A percentile compares a stretch with the other conserved stretches of the same genome.
phyloP scores from a whole-genome alignment of 2,329 filamentous ascomycete species.

The Aureobasidium sp. region DNA sequence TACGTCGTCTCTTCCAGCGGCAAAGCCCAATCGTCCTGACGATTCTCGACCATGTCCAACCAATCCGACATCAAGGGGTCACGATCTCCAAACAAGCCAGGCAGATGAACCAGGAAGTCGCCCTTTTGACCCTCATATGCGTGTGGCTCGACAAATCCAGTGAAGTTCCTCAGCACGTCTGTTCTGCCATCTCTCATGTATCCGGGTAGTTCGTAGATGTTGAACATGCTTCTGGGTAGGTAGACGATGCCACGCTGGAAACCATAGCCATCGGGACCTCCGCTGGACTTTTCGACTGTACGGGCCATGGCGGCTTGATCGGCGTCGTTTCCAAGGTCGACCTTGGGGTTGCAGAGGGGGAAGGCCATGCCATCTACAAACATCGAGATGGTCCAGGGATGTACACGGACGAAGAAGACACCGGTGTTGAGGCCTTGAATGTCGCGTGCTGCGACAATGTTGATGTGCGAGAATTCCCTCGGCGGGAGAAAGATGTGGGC shows the following conservation, averaged over 20 bases:
- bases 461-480: conserved; percentile 15
- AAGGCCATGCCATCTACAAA: conserved; percentile 16
- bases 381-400: conserved; percentile 16
- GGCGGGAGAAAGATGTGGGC: conserved; percentile 22
- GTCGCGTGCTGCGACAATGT: conserved; percentile 17
- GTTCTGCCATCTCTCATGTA: background rate
- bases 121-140: conserved; percentile 8
- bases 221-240: conserved; percentile 10
- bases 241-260: background rate
- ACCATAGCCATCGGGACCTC: background rate
- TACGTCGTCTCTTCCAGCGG: conserved; percentile 14
- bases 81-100: conserved; percentile 14
- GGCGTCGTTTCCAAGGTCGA: conserved; percentile 13
- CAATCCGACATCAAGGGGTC: conserved; percentile 13
- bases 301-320: conserved; percentile 14
- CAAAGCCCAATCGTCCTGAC: background rate
- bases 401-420: conserved; percentile 21
- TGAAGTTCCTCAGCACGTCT: conserved; percentile 20
- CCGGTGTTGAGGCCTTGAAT: conserved; percentile 16
- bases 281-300: background rate
- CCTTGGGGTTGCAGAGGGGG: conserved; percentile 14
- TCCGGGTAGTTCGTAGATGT: conserved; percentile 4
- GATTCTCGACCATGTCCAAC: conserved; percentile 8
- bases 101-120: conserved; percentile 15
- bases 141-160: conserved; percentile 12